phyloP scores from a whole-genome alignment of 2,329 filamentous ascomycete species.

The Pseudogymnoascus sp. region DNA sequence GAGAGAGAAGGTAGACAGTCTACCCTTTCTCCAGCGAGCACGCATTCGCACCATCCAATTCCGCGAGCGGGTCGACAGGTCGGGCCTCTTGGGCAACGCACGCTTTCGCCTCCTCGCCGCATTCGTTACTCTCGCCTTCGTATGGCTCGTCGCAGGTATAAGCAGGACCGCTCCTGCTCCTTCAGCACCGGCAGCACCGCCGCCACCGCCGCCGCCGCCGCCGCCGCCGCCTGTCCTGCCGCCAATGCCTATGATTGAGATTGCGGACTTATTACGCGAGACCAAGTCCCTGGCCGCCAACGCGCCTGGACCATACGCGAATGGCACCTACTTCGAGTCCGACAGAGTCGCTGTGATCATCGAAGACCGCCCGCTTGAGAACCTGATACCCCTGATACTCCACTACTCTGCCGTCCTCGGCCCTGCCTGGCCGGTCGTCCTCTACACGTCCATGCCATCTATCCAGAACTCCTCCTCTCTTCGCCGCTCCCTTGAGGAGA shows the following conservation, averaged over 20 bases:
- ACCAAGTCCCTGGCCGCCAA: not conserved
- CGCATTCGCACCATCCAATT: not conserved
- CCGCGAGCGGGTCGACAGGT: not conserved
- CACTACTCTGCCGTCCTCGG: constrained; percentile 35
- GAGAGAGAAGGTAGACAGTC: not conserved
- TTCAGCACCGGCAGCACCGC: not conserved
- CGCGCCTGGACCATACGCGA: not conserved
- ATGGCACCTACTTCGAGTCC: constrained; percentile 9
- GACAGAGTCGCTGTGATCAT: constrained; percentile 31
- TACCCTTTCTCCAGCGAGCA: not conserved
- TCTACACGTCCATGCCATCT: constrained; percentile 31
- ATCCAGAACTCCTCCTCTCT: constrained; percentile 28
- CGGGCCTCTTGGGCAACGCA: not conserved
- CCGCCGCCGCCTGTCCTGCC: not conserved
- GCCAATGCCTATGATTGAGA: constrained; percentile 5
- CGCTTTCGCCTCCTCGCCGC: constrained; percentile 5
- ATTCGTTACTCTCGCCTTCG: not conserved
- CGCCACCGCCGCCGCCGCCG: not conserved
- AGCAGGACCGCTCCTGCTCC: not conserved
- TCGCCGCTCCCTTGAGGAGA: constrained; percentile 28
- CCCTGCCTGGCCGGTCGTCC: constrained; percentile 37
- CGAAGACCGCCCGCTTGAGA: constrained; percentile 28
- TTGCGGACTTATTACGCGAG: not conserved
- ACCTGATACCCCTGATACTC: constrained; percentile 31
- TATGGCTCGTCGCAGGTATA: not conserved